Evolutionary conservation across 108 stramenopile genomes (phyloP), one percentile per base, ranked within the genome.

Genomic region (Parietichytrium sp.): DNA sequence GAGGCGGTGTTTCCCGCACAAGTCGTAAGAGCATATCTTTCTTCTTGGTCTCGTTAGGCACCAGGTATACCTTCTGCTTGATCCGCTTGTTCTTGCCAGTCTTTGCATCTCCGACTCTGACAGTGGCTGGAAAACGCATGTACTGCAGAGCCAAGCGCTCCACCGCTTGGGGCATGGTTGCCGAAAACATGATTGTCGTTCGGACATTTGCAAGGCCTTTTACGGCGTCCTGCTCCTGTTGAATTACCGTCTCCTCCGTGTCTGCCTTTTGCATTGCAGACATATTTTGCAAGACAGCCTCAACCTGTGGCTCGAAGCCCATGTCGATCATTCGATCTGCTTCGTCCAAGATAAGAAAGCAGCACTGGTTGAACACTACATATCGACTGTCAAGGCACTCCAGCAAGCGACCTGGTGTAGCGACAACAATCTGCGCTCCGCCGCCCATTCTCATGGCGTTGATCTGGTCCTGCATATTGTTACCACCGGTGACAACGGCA

Each of bases 341-440:
- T 85, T 99, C 98, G 83, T 99, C 98, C 52, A 97, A 83, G 0
- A 97, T 94, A 45, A 96, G 88, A 85, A 97, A 99, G 55, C 88
- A 91, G 80, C 96, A 97, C 85, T 97, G 97, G 89, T 97, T 96
- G 55, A 99, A 86, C 8, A 97, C 95, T 81, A 99, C 77, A 84
- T 95, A 97, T 18, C 91, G 89, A 89, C 90, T 92, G 79, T 97
- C 95, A 30, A 99, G 82, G 83, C 95, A 96, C 55, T 99, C 98
- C 48, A 96, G 91, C 47, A 99, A 90, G n/a, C 98, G 93, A 3
- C 98, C 98, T 0, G 98, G 98, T 1, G 98, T 97, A 12, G 95
- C 98, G 13, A 99, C 94, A 31, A 99, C 92, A 52, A 99, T 89
- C 61, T 98, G 95, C 7, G 94, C 94, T 10, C 61, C 61, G n/a